phyloP scores from a whole-genome alignment of 371 early-diverging fungal genomes.

The Mortierella polycephala region DNA sequence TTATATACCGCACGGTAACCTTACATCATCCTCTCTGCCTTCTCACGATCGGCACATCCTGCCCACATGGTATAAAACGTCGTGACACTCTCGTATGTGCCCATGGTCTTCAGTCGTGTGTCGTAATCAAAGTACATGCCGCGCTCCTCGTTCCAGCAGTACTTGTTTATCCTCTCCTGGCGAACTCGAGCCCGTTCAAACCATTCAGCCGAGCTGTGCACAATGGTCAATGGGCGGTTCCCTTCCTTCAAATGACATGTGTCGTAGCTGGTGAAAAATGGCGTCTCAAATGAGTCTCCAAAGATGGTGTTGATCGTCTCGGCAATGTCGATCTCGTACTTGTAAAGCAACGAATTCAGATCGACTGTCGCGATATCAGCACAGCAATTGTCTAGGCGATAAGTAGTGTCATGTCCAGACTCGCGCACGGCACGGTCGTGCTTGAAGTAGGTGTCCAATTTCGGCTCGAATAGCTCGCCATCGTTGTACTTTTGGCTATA shows the following conservation, averaged over 20 bases:
- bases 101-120: slow-evolving; percentile 57
- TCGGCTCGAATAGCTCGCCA: slow-evolving; percentile 76
- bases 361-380: slow-evolving; percentile 94
- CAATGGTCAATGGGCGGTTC: slow-evolving; percentile 27
- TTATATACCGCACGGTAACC: slow-evolving; percentile 3
- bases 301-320: slow-evolving; percentile 73
- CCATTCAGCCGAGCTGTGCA: slow-evolving; percentile 63
- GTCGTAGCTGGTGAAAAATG: slow-evolving; percentile 45
- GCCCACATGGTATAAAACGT: slow-evolving; percentile 83
- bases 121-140: slow-evolving; percentile 91
- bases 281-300: slow-evolving; percentile 59
- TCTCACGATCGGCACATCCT: slow-evolving; percentile 69
- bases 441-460: slow-evolving; percentile 93
- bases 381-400: slow-evolving; percentile 91
- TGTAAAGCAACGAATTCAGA: slow-evolving; percentile 90
- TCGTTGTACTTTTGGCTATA: slow-evolving; percentile 77
- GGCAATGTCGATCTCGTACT: slow-evolving; percentile 94
- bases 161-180: slow-evolving; percentile 68
- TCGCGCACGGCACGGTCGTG: slow-evolving; percentile 98
- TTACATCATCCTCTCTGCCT: slow-evolving; percentile 71
- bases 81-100: slow-evolving; percentile 79
- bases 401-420: slow-evolving; percentile 97
- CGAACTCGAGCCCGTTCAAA: slow-evolving; percentile 64
- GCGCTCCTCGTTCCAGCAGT: slow-evolving; percentile 80
- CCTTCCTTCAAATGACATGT: background rate